Conservation (phyloP, 108 stramenopile genomes). For the Pseudonitzschia multiseries region DNA sequence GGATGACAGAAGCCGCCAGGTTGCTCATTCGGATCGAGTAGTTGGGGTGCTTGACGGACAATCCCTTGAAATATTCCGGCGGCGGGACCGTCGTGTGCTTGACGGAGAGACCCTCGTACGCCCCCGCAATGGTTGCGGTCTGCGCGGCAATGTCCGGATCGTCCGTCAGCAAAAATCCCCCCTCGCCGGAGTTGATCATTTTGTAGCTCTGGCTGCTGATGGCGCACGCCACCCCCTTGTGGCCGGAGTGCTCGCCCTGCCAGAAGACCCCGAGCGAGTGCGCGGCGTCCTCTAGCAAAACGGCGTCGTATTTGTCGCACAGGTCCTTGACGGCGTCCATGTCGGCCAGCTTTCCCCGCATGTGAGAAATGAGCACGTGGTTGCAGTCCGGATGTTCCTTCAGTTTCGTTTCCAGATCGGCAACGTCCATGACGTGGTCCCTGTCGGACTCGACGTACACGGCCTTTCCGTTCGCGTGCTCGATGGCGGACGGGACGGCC, state of each 20-base stretch:
- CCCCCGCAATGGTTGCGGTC: slow-evolving; percentile 80
- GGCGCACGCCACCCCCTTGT: slow-evolving; percentile 72
- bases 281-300: slow-evolving; percentile 87
- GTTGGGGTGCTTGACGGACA: slow-evolving; percentile 69
- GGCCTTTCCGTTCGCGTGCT: slow-evolving; percentile 84
- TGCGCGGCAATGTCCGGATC: slow-evolving; percentile 75
- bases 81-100: slow-evolving; percentile 80
- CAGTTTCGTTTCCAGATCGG: slow-evolving; percentile 82
- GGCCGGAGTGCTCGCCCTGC: slow-evolving; percentile 81
- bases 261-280: slow-evolving; percentile 84
- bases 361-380: slow-evolving; percentile 85
- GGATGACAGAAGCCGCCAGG: slow-evolving; percentile 73
- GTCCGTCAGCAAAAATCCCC: slow-evolving; percentile 84
- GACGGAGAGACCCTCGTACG: slow-evolving; percentile 72
- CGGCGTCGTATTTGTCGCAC: slow-evolving; percentile 68
- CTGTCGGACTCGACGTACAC: slow-evolving; percentile 82
- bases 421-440: slow-evolving; percentile 80
- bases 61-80: slow-evolving; percentile 55
- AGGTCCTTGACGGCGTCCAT: slow-evolving; percentile 77
- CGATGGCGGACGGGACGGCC: slow-evolving; percentile 81
- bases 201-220: slow-evolving; percentile 84
- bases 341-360: slow-evolving; percentile 90
- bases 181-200: slow-evolving; percentile 92
- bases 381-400: slow-evolving; percentile 70
- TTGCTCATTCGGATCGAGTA: slow-evolving; percentile 85